These are phyloP conservation scores for Fusarium citri DNA, from an alignment of 2,329 filamentous ascomycete species.

Conservation along the genomic window DNA sequence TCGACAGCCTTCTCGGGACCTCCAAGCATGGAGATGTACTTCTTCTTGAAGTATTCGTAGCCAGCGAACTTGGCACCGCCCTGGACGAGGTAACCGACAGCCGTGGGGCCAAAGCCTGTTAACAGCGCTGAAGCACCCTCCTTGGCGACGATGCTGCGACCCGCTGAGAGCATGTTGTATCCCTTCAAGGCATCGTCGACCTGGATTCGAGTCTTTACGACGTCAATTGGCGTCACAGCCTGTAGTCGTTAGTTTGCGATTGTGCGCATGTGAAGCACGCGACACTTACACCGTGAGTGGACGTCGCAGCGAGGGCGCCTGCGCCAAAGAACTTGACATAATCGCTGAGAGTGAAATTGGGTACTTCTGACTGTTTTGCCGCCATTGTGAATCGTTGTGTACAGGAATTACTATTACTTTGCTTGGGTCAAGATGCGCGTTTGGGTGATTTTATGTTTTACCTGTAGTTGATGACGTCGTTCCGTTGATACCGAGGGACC, in stretches of 20 bases:
- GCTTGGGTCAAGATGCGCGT: neutral
- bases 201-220: slow-evolving; percentile 92
- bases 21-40: slow-evolving; percentile 77
- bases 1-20: slow-evolving; percentile 59
- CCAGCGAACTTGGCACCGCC: slow-evolving; percentile 92
- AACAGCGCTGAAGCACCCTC: slow-evolving; percentile 84
- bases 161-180: slow-evolving; percentile 82
- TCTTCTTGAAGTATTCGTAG: slow-evolving; percentile 95
- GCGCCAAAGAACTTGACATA: slow-evolving; percentile 66
- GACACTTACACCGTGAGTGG: slow-evolving; percentile 61
- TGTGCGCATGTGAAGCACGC: slow-evolving; percentile 1
- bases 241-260: slow-evolving; percentile 45
- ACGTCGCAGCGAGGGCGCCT: slow-evolving; percentile 63
- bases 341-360: slow-evolving; percentile 56
- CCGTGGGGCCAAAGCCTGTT: slow-evolving; percentile 86
- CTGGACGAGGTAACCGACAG: slow-evolving; percentile 89
- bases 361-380: slow-evolving; percentile 49
- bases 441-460: slow-evolving; percentile 30
- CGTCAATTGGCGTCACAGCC: slow-evolving; percentile 68
- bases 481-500: slow-evolving; percentile 24
- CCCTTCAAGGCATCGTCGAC: slow-evolving; percentile 89
- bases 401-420: slow-evolving; percentile 10
- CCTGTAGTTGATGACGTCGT: slow-evolving; percentile 31
- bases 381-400: slow-evolving; percentile 31
- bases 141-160: slow-evolving; percentile 79